Base-by-base conservation (phyloP, 2,329 filamentous ascomycete genomes). In the Cytospora piceae region DNA sequence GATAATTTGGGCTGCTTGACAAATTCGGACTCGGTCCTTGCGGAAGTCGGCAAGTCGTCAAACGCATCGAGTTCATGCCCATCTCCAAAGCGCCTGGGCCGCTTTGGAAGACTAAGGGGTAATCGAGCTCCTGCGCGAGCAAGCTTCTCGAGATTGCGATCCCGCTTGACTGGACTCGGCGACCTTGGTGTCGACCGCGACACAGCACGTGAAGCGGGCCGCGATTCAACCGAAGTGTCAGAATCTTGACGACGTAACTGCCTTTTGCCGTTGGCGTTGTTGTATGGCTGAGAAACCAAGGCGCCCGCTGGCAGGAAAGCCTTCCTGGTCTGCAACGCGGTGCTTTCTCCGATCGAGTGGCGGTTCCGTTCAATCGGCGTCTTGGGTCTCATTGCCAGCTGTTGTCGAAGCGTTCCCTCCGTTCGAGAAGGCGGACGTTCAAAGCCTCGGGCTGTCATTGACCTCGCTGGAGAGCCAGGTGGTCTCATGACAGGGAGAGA, bases 11-110 rank as follows among this genome's bases (percentile, higher is more conserved):
- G 94, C 71, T 91, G 88, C 76, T 94, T 96, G 68, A 93, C 83
- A 73, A 87, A 99, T 72, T 87, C 91, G 68, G 88, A 93, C 77
- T 99, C 95, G 17, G 87, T 85, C 67, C 90, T 87, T 15, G 85
- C 87, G 20, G 94, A 97, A 0, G 94, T 98, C 1, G 94, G 94
- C 64, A 99, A 81, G 77, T 99, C 95, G 75, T 99, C 95, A 75
- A 99, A 98, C 2, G 86, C 88, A 71, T 98, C 94, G 39, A 99
- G 83, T 77, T 99, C 95, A 67, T 90, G 91, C 20, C 95, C 95
- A 76, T 97, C 93, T 15, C 95, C 95, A 78, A 96, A 99, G 72
- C 92, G 87, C 55, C 88, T 85, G 67, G 83, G 82, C 51, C 87
- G 83, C 42, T 86, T 83, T 3, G 93, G 93, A 75, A 89, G 91